Evolutionary conservation across 2,329 filamentous ascomycete species (phyloP).

Genomic region (Mycosphaerella sp.): DNA sequence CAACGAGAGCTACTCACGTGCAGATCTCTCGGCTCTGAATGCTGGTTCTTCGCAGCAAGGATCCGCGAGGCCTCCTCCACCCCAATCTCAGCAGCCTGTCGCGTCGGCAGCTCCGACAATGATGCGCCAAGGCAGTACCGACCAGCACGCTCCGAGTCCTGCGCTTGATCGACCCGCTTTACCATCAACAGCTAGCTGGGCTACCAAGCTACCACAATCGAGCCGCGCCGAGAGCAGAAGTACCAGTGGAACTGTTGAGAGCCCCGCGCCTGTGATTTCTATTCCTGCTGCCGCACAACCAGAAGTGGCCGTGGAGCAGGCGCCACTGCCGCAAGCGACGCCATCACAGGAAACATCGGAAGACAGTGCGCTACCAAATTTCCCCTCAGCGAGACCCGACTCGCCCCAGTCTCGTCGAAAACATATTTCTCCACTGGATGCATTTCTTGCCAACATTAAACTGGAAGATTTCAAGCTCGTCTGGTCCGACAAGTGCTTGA

Average conservation of each 20-base stretch:
- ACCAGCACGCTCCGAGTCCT: constrained; percentile 27
- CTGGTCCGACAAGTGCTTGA: constrained; percentile 45
- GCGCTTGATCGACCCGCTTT: constrained; percentile 72
- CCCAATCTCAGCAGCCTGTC: constrained; percentile 45
- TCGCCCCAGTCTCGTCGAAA: constrained; percentile 15
- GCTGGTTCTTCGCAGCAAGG: constrained; percentile 73
- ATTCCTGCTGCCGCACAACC: constrained; percentile 17
- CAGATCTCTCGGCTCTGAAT: constrained; percentile 92
- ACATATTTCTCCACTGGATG: constrained; percentile 29
- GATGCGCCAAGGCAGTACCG: constrained; percentile 51
- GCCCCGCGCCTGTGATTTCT: constrained; percentile 55
- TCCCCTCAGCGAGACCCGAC: not conserved
- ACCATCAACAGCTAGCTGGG: constrained; percentile 91
- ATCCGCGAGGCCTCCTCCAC: constrained; percentile 47
- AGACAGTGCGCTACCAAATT: constrained; percentile 5
- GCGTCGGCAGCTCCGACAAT: constrained; percentile 54
- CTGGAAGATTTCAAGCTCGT: constrained; percentile 47
- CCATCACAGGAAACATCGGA: constrained; percentile 9
- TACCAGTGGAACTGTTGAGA: constrained; percentile 73
- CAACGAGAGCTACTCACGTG: constrained; percentile 89
- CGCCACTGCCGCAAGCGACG: constrained; percentile 14
- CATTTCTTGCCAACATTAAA: constrained; percentile 37
- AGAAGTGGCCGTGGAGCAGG: constrained; percentile 7
- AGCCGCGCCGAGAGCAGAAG: constrained; percentile 71
- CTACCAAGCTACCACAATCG: constrained; percentile 59